phyloP scores from a whole-genome alignment of 2,329 filamentous ascomycete species.

The Teratosphaeriaceae sp. region DNA sequence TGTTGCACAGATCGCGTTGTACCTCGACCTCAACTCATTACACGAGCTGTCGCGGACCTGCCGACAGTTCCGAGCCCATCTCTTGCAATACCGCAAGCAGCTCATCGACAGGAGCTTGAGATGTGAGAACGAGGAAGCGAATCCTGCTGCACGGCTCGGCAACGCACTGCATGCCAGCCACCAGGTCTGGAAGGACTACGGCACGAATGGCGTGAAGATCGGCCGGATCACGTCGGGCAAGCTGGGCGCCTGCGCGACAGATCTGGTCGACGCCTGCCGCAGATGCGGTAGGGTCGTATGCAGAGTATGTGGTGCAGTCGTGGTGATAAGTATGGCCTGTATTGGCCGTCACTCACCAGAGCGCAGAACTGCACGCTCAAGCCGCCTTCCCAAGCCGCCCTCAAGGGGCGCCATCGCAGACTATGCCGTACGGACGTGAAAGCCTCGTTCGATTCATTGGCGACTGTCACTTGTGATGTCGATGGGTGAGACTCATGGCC shows the following conservation, averaged over 20 bases:
- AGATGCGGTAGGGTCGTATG: conserved; percentile 73
- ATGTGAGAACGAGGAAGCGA: conserved; percentile 62
- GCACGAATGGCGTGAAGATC: conserved; percentile 23
- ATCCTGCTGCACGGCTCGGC: conserved; percentile 49
- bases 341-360: conserved; percentile 1
- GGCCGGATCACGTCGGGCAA: conserved; percentile 54
- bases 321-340: not conserved
- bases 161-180: conserved; percentile 27
- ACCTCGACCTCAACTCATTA: conserved; percentile 80
- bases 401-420: conserved; percentile 71
- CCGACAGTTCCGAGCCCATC: conserved; percentile 67
- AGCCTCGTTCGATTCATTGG: conserved; percentile 53
- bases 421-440: conserved; percentile 70
- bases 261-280: conserved; percentile 79
- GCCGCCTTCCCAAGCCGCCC: conserved; percentile 58
- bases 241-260: conserved; percentile 71
- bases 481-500: conserved; percentile 6
- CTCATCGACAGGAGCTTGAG: conserved; percentile 70
- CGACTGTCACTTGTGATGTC: conserved; percentile 31
- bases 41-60: conserved; percentile 78
- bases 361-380: conserved; percentile 83
- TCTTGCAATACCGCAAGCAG: conserved; percentile 70
- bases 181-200: conserved; percentile 20
- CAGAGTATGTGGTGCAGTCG: conserved; percentile 52
- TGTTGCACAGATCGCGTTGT: conserved; percentile 64